Base-by-base conservation (phyloP, 352 stramenopile genomes). In the Phytophthora uliginosa region DNA sequence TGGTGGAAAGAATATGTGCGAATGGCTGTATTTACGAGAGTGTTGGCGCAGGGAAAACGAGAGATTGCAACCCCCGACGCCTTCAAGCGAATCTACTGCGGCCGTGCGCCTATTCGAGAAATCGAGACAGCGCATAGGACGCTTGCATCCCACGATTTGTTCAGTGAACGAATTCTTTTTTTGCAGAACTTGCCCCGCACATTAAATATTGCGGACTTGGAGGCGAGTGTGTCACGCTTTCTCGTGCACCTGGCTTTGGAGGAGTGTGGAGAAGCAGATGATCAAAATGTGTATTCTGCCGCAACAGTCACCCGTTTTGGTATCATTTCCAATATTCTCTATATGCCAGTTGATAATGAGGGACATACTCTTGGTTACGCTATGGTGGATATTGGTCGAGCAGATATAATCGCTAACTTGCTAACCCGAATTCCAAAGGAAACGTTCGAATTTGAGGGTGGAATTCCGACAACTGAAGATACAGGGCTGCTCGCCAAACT, bases 191-290 rank as follows among this genome's bases (percentile, higher is more conserved):
- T 95, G 10, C 88, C 88, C n/a, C 59, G 70, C n/a, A 95, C 88
- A 4, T 67, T 60, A n/a, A 77, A 79, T 52, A 56, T 89, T 24
- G 57, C 65, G 2, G 78, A 86, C 9, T 63, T 95, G 22, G 52
- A 74, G 40, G 34, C 56, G 6, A 77, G 74, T 1, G 26, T 95
- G 6, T 90, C 86, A 31, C 85, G 82, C 7, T 93, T 86, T 54
- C 70, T 95, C 26, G 70, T 86, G 17, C 88, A 90, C 51, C 59
- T 94, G 15, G 84, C 86, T 28, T 75, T 93, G 20, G 84, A 95
- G 57, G 86, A 92, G 47, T 95, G 86, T 38, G 88, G 88, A 8
- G 88, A 93, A 78, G 85, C 84, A 4, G 88, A 95, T 42, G 88
- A 95, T 59, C 83, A 91, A 52, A 95, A 83, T 34, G 87, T 93